Evolutionary conservation across 2,329 filamentous ascomycete genomes (phyloP), one percentile per base, ranked within the genome.

Genomic region (Fusarium sp.): DNA sequence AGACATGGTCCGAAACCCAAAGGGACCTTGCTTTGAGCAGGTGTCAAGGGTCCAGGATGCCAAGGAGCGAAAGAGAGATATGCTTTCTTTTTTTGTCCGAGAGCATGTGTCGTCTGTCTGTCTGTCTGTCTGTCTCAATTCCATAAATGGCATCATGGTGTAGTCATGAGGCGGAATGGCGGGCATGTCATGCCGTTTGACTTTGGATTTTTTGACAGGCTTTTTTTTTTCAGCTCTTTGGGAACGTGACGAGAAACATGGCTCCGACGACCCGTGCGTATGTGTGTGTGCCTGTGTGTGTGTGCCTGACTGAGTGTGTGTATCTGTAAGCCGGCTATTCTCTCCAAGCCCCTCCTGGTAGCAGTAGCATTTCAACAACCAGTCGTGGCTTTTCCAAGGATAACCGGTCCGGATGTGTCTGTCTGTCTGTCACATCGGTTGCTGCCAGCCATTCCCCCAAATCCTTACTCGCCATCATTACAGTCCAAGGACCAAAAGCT

Each of bases 331-430:
- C 63, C 69, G 47, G 59, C 12, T 67, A 37, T 37, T 37, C 50
- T n/a, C 11, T 59, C 57, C 57, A 59, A 38, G 25, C 27, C 60
- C 15, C 17, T 32, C 27, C 17, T 37, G 35, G 35, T 37, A 37
- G 35, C 11, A n/a, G 32, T 27, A 43, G 37, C 32, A 37, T 47
- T 59, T 47, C 47, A 56, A 37, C 30, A 59, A 50, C 56, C 37
- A 74, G 60, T 57, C 25, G 64, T 72, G 63, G 70, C 66, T 71
- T 52, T 30, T 52, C 15, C 54, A 56, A 63, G 35, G 20, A 52
- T 38, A 52, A 43, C 63, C 40, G 20, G 33, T 45, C 58, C 54
- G 20, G 22, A 63, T 25, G 54, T 30, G 40, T 45, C 20, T 45
- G 20, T 40, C 37, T 40, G 38, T 43, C 32, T 52, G 47, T 52